Evolutionary conservation across 192 early-diverging fungal species (phyloP).

Genomic region (Coemansia sp.): DNA sequence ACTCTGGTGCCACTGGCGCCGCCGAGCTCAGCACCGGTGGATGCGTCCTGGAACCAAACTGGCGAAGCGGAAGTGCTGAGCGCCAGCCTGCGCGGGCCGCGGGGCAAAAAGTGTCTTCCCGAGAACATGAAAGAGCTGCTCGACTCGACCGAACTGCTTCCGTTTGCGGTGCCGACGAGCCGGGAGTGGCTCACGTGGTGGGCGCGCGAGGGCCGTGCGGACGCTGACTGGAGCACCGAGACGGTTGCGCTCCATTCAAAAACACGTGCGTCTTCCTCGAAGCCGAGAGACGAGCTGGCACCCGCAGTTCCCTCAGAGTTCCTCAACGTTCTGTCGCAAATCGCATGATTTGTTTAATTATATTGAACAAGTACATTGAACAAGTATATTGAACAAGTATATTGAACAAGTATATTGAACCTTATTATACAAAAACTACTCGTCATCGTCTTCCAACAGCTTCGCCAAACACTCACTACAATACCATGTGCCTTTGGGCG

Average conservation of each 20-base stretch:
- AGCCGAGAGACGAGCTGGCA: conserved; percentile 27
- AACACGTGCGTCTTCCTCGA: not conserved
- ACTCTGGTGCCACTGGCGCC: not conserved
- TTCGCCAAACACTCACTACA: conserved; percentile 53
- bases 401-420: no score
- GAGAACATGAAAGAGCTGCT: conserved; percentile 57
- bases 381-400: not conserved
- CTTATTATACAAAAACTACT: conserved; percentile 7
- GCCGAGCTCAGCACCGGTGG: conserved; percentile 35
- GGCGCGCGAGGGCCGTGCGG: conserved; percentile 6
- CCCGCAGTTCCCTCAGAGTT: conserved; percentile 48
- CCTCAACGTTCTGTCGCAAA: conserved; percentile 31
- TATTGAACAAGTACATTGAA: not conserved
- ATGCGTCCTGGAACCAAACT: conserved; percentile 13
- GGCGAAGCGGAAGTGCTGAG: conserved; percentile 17
- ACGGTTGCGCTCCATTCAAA: conserved; percentile 26
- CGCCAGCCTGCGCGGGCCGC: conserved; percentile 48
- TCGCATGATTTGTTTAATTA: conserved; percentile 6
- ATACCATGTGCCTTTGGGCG: conserved; percentile 60
- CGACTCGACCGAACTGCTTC: conserved; percentile 57
- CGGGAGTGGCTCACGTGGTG: conserved; percentile 54
- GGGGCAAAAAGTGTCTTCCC: conserved; percentile 49
- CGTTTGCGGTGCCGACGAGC: conserved; percentile 64
- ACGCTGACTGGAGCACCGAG: conserved; percentile 50
- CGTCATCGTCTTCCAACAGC: conserved; percentile 38